Evolutionary conservation across 208 protist genomes (phyloP), one percentile per base, ranked within the genome.

Genomic region (Balamuthia mandrillaris): DNA sequence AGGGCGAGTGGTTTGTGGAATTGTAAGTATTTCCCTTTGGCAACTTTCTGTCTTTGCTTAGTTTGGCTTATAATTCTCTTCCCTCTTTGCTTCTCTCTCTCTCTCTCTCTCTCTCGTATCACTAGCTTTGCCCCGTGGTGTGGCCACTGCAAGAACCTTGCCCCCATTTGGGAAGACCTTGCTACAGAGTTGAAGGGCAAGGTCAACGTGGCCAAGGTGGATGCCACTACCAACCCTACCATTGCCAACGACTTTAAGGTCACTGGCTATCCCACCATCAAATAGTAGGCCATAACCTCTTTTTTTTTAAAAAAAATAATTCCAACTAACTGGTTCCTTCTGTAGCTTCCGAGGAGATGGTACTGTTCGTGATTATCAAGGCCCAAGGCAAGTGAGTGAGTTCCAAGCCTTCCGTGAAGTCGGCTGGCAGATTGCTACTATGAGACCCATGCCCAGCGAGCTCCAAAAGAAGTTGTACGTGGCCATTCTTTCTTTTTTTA

Each of bases 121-220:
- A 31, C 56, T 29, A 83, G 75, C 47, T 54, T 24, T 21, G 47
- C 47, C 16, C 47, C 47, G 47, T 54, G 47, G 47, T 54, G 47
- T 54, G 47, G 47, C 14, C 47, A 54, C 47, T 54, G 47, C 47
- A 54, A 54, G 72, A 56, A 81, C 72, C 52, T 81, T 37, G 72
- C 72, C 1, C 72, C 72, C 52, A 81, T 45, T 16, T 81, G 72
- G 72, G 72, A 49, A n/a, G 44, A 81, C 35, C 33, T 37, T 14
- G 72, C 72, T 21, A 7, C 35, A 2, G 72, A 81, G 44, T n/a
- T 81, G 21, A 16, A 60, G 52, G 72, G 72, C 44, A 81, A 61
- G 47, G 72, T 81, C 52, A 60, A 81, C 72, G 44, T 81, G 16
- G 72, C 72, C 47, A 81, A 81, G 52, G 1, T 81, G 27, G 72